These are phyloP conservation scores for Rhexocercosporidium sp. DNA, from an alignment of 2,329 filamentous ascomycete genomes.

Conservation along the genomic window DNA sequence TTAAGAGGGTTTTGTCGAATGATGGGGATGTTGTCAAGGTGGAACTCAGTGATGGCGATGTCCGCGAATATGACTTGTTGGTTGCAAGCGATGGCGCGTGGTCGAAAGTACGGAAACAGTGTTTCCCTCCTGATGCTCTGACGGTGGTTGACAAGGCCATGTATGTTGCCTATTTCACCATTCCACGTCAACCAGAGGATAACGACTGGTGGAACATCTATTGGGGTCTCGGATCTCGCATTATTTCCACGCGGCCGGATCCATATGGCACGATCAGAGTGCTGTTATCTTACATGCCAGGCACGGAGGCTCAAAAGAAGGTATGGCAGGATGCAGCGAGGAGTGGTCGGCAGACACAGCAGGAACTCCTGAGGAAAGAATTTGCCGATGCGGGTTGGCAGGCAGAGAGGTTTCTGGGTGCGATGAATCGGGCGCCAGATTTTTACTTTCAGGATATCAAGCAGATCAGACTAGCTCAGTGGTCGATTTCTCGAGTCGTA, in stretches of 20 bases:
- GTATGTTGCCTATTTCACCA: not conserved
- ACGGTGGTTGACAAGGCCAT: not conserved
- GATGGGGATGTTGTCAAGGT: not conserved
- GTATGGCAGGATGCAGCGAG: not conserved
- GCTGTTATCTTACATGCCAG: slow-evolving; percentile 18
- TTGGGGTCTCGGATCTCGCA: slow-evolving; percentile 6
- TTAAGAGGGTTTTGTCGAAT: not conserved
- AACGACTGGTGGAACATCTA: slow-evolving; percentile 23
- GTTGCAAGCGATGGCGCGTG: not conserved
- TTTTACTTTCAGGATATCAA: slow-evolving; percentile 14
- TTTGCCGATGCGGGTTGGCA: not conserved
- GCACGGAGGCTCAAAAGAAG: not conserved
- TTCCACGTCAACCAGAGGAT: slow-evolving; percentile 14
- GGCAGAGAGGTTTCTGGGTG: not conserved
- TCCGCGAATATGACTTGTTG: not conserved
- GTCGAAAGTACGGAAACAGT: not conserved
- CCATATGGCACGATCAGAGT: slow-evolving; percentile 13
- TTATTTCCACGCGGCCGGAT: slow-evolving; percentile 9
- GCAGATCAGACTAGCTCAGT: slow-evolving; percentile 49
- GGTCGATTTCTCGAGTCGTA: slow-evolving; percentile 51
- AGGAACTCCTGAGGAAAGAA: not conserved
- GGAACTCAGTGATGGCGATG: not conserved
- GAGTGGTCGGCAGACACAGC: not conserved
- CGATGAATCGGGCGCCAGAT: not conserved
- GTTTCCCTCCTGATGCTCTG: not conserved